A percentile compares a stretch with the other conserved stretches of the same genome.
Evolutionary conservation across 768 basidiomycete genomes (phyloP).

Genomic region (Solioccasus polychromus): DNA sequence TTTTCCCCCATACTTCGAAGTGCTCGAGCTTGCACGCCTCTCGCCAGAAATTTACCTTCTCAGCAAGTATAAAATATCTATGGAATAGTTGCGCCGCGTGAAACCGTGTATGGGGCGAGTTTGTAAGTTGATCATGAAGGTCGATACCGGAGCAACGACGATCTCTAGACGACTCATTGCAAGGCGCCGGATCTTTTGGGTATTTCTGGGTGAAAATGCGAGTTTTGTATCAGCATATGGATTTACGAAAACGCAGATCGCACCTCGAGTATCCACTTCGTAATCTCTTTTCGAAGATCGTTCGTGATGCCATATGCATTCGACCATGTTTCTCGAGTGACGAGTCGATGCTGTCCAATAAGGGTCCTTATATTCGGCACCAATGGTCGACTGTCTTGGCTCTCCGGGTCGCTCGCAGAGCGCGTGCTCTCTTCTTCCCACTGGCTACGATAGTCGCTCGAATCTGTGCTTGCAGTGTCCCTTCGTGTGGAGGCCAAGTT

Average conservation of each 20-base stretch:
- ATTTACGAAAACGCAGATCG: not conserved
- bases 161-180: not conserved
- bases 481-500: slow-evolving; percentile 1
- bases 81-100: slow-evolving; percentile 62
- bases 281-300: slow-evolving; percentile 32
- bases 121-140: slow-evolving; percentile 51
- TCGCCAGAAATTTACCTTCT: slow-evolving; percentile 14
- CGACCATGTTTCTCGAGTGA: slow-evolving; percentile 13
- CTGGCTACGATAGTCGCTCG: slow-evolving; percentile 6
- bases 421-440: slow-evolving; percentile 19
- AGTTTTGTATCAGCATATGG: not conserved
- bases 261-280: slow-evolving; percentile 49
- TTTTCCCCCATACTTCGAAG: slow-evolving; percentile 19
- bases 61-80: slow-evolving; percentile 49
- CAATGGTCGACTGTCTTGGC: not conserved
- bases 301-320: slow-evolving; percentile 31
- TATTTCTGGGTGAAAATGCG: slow-evolving; percentile 2
- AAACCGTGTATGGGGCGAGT: slow-evolving; percentile 58
- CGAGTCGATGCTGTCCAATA: not conserved
- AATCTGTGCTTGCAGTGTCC: slow-evolving; percentile 9
- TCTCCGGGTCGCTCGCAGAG: slow-evolving; percentile 17
- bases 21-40: not conserved
- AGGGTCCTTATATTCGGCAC: not conserved
- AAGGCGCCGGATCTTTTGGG: slow-evolving; percentile 1
- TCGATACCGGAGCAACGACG: slow-evolving; percentile 5